Conservation (phyloP, 805 yeast genomes). For the Saturnispora saitoi region DNA sequence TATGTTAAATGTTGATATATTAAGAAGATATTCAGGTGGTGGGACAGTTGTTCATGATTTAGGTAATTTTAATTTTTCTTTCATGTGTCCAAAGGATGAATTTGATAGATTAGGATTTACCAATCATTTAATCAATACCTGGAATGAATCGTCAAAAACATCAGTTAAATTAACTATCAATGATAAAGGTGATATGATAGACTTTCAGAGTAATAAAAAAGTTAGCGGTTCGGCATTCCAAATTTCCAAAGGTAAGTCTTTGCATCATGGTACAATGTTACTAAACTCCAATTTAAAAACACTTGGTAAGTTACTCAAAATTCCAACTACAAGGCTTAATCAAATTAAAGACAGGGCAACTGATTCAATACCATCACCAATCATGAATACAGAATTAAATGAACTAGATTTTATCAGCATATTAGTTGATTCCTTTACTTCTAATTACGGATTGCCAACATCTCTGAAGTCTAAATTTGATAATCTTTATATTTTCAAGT, state of each 20-base stretch:
- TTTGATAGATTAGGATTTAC: constrained; percentile 55
- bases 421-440: constrained; percentile 34
- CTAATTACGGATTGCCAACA: constrained; percentile 24
- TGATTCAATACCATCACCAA: constrained; percentile 74
- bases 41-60: constrained; percentile 94
- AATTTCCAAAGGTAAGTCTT: constrained; percentile 68
- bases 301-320: constrained; percentile 49
- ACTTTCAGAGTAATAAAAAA: constrained; percentile 38
- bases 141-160: constrained; percentile 16
- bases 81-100: constrained; percentile 49
- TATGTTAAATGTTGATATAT: constrained; percentile 47
- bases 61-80: constrained; percentile 84
- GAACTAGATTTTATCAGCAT: constrained; percentile 38
- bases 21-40: constrained; percentile 86
- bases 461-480: constrained; percentile 1
- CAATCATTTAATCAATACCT: constrained; percentile 18
- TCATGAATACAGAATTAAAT: constrained; percentile 50
- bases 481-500: constrained; percentile 11
- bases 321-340: constrained; percentile 14
- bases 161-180: constrained; percentile 40
- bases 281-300: constrained; percentile 54
- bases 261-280: constrained; percentile 96
- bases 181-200: constrained; percentile 72
- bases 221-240: constrained; percentile 93
- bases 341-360: constrained; percentile 34